These are phyloP conservation scores for Lactarius sp. DNA, from an alignment of 768 basidiomycete genomes.

Conservation along the genomic window DNA sequence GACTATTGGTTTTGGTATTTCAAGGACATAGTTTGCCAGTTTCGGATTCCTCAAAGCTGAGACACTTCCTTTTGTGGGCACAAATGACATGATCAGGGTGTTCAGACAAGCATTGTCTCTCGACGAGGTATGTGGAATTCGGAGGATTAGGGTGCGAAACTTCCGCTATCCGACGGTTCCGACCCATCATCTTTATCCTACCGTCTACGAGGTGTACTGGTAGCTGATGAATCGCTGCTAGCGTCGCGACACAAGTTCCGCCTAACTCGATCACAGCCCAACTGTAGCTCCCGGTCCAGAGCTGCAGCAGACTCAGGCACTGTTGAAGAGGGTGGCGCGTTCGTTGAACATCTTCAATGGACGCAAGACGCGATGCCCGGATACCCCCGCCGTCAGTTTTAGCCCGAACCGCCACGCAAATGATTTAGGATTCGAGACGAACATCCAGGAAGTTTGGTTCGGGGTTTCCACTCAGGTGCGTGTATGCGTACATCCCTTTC, in stretches of 20 bases:
- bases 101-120: constrained; percentile 76
- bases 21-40: constrained; percentile 73
- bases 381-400: too few relatives aligned
- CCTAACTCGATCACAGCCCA: constrained; percentile 54
- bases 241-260: constrained; percentile 60
- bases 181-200: not conserved
- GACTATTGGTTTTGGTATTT: not conserved
- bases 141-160: not conserved
- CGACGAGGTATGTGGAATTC: constrained; percentile 52
- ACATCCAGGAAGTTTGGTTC: constrained; percentile 20
- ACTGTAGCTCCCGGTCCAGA: too few relatives aligned
- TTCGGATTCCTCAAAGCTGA: constrained; percentile 61
- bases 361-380: too few relatives aligned
- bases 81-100: constrained; percentile 56
- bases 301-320: constrained; percentile 25
- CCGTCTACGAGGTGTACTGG: too few relatives aligned
- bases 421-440: not conserved
- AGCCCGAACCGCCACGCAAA: too few relatives aligned
- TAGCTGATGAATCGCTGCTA: constrained; percentile 27
- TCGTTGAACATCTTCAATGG: too few relatives aligned
- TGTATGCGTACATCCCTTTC: not conserved
- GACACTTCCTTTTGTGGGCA: constrained; percentile 61
- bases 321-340: too few relatives aligned
- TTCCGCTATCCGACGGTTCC: too few relatives aligned
- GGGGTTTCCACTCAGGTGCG: constrained; percentile 18